phyloP scores from a whole-genome alignment of 2,329 filamentous ascomycete genomes.

The Trichophyton equinum region DNA sequence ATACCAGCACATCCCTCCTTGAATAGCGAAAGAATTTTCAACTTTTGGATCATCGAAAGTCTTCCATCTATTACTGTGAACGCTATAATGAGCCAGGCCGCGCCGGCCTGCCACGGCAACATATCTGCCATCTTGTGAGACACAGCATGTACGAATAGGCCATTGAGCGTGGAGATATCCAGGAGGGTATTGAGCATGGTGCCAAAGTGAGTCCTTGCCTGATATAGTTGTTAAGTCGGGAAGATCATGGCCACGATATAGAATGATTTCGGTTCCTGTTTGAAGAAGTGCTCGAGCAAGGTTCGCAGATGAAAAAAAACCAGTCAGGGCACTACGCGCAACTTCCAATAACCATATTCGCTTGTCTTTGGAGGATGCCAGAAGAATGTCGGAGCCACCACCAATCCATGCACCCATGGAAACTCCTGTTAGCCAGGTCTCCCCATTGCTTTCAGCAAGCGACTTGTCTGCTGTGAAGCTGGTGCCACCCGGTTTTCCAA shows the following conservation, averaged over 20 bases:
- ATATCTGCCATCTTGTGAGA: conserved; percentile 86
- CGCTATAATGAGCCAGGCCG: conserved; percentile 88
- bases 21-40: conserved; percentile 83
- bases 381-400: conserved; percentile 71
- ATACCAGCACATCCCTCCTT: conserved; percentile 98
- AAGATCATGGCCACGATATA: conserved; percentile 87
- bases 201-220: conserved; percentile 87
- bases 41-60: conserved; percentile 69
- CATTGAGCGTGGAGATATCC: conserved; percentile 82
- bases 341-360: conserved; percentile 81
- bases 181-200: conserved; percentile 73
- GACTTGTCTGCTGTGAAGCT: conserved; percentile 62
- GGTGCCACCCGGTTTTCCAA: conserved; percentile 75
- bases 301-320: conserved; percentile 84
- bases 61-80: conserved; percentile 90
- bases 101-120: conserved; percentile 89
- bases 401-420: conserved; percentile 73
- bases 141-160: conserved; percentile 77
- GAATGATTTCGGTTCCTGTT: conserved; percentile 74
- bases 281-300: conserved; percentile 79
- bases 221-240: conserved; percentile 85
- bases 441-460: conserved; percentile 54
- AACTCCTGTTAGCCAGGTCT: conserved; percentile 75
- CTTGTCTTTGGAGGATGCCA: conserved; percentile 59
- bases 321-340: conserved; percentile 82